Evolutionary conservation across 768 basidiomycete species (phyloP).

Genomic region (Lyophyllum semitale): DNA sequence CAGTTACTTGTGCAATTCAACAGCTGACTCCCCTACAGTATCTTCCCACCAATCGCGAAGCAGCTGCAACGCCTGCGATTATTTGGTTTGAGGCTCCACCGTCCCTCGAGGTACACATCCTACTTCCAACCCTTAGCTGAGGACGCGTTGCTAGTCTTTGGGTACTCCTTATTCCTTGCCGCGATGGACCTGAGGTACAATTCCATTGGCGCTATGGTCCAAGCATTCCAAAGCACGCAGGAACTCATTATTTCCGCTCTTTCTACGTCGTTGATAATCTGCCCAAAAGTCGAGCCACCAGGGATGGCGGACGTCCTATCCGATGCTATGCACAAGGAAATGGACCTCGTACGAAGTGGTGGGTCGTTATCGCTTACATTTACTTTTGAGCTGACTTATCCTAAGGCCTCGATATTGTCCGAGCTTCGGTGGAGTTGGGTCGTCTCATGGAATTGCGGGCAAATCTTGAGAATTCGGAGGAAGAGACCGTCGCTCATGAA

Average conservation of each 20-base stretch:
- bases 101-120: slow-evolving; percentile 19
- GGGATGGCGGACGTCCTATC: slow-evolving; percentile 25
- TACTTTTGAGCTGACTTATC: not conserved
- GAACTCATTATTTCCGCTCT: slow-evolving; percentile 27
- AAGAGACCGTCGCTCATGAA: not conserved
- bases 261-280: slow-evolving; percentile 24
- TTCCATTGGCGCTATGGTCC: slow-evolving; percentile 18
- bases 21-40: not conserved
- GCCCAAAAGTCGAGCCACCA: slow-evolving; percentile 24
- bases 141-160: slow-evolving; percentile 28
- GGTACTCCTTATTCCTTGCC: slow-evolving; percentile 32
- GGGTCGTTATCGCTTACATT: not conserved
- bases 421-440: not conserved
- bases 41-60: slow-evolving; percentile 9
- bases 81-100: slow-evolving; percentile 25
- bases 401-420: slow-evolving; percentile 7
- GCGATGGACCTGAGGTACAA: slow-evolving; percentile 27
- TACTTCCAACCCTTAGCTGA: slow-evolving; percentile 24
- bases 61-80: slow-evolving; percentile 17
- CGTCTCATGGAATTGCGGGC: slow-evolving; percentile 2
- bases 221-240: slow-evolving; percentile 26
- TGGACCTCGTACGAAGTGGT: slow-evolving; percentile 13
- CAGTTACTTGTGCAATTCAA: slow-evolving; percentile 4
- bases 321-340: slow-evolving; percentile 10
- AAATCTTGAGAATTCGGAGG: not conserved